Percentiles rank a stretch among this genome's conserved stretches.
These are phyloP conservation scores for Geosmithia flava DNA, from an alignment of 2,329 filamentous ascomycete species.

Conservation along the genomic window DNA sequence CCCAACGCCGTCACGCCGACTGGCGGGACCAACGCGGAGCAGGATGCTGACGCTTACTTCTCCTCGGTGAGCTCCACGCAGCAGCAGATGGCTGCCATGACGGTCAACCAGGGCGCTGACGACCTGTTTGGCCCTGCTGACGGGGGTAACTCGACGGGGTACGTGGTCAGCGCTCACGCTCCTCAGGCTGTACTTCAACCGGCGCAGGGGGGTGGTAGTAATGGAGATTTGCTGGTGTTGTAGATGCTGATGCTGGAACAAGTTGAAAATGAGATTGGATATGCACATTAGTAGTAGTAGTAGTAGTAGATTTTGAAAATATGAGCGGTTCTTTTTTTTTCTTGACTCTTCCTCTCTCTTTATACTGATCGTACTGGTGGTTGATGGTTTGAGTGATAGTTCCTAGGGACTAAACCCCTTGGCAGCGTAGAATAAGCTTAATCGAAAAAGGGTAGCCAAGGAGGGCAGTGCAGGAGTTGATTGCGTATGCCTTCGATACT, in stretches of 20 bases:
- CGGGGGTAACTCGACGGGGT: slow-evolving; percentile 38
- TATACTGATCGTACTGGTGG: too few relatives aligned
- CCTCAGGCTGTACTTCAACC: slow-evolving; percentile 66
- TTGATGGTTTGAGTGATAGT: too few relatives aligned
- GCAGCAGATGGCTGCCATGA: slow-evolving; percentile 62
- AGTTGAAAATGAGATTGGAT: too few relatives aligned
- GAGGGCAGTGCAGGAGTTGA: neutral
- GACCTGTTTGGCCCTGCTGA: slow-evolving; percentile 48
- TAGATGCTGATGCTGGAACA: too few relatives aligned
- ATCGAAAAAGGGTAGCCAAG: neutral
- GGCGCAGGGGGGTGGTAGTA: slow-evolving; percentile 48
- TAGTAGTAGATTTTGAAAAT: too few relatives aligned
- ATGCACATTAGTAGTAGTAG: too few relatives aligned
- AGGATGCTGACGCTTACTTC: slow-evolving; percentile 82
- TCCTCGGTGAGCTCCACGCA: slow-evolving; percentile 49
- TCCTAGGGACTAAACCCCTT: too few relatives aligned
- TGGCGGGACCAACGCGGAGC: neutral
- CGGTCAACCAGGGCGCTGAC: slow-evolving; percentile 49
- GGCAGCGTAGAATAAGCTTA: neutral
- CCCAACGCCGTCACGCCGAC: slow-evolving; percentile 51
- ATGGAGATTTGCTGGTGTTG: slow-evolving; percentile 60
- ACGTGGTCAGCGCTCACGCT: slow-evolving; percentile 73
- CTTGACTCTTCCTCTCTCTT: too few relatives aligned
- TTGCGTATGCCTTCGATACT: too few relatives aligned
- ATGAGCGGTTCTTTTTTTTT: too few relatives aligned